These are phyloP conservation scores for Aspergillus ostianus DNA, from an alignment of 495 filamentous ascomycete genomes.

Conservation along the genomic window DNA sequence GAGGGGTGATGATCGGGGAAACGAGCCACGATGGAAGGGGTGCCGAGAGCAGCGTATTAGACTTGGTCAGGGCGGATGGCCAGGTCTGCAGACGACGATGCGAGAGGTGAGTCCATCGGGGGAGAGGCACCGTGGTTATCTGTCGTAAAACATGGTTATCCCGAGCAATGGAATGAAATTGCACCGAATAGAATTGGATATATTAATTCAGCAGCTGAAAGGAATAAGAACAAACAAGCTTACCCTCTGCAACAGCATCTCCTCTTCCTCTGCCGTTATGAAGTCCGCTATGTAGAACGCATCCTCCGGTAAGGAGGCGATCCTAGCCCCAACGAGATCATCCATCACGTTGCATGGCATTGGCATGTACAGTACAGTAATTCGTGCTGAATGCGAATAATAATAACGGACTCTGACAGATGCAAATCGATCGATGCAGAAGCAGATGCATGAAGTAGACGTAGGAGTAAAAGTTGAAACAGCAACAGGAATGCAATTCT, in stretches of 20 bases:
- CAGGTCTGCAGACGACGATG: conserved; percentile 88
- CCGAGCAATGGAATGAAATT: not conserved
- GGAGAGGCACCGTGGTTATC: conserved; percentile 60
- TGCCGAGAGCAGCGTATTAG: conserved; percentile 70
- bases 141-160: conserved; percentile 12
- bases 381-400: too few relatives aligned
- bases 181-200: not conserved
- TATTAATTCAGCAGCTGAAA: not conserved
- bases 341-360: conserved; percentile 11
- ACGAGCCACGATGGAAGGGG: conserved; percentile 77
- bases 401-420: not conserved
- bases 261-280: conserved; percentile 74
- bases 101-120: conserved; percentile 80
- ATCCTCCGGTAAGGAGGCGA: conserved; percentile 58
- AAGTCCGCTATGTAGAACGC: conserved; percentile 90
- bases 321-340: conserved; percentile 46
- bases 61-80: conserved; percentile 72
- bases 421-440: not conserved
- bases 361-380: not conserved
- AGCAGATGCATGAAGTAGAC: not conserved
- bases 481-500: not conserved
- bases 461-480: not conserved
- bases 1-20: conserved; percentile 61
- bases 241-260: conserved; percentile 66
- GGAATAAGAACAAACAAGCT: conserved; percentile 8